These are phyloP conservation scores for Pyrenula massariospora DNA, from an alignment of 495 filamentous ascomycete genomes.

Conservation along the genomic window DNA sequence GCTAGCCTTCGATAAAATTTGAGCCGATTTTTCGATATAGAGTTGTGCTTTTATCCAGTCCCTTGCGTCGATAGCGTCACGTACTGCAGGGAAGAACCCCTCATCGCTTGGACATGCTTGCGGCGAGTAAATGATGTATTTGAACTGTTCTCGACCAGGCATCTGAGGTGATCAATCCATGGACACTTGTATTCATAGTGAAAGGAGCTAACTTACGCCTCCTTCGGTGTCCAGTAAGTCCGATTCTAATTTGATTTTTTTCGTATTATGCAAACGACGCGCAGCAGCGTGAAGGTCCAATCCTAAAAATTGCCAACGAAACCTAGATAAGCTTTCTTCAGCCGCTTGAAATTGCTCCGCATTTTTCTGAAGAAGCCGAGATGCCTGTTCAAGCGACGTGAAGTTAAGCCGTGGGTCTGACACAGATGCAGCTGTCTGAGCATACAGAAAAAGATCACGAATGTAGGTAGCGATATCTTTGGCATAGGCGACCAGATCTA, in stretches of 20 bases:
- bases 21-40: slow-evolving; percentile 61
- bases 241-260: slow-evolving; percentile 71
- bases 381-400: background rate
- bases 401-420: background rate
- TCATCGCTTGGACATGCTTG: slow-evolving; percentile 66
- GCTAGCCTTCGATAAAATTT: slow-evolving; percentile 54
- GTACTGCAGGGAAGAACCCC: slow-evolving; percentile 72
- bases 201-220: slow-evolving; percentile 43
- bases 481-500: slow-evolving; percentile 71
- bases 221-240: slow-evolving; percentile 68
- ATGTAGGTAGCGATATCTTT: slow-evolving; percentile 47
- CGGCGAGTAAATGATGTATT: slow-evolving; percentile 83
- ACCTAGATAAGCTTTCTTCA: background rate
- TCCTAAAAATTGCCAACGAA: background rate
- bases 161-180: slow-evolving; percentile 34
- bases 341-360: background rate
- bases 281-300: background rate
- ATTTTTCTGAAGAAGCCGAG: background rate
- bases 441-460: slow-evolving; percentile 44
- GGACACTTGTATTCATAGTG: background rate
- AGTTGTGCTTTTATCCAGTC: slow-evolving; percentile 61
- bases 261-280: slow-evolving; percentile 40
- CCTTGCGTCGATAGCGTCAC: slow-evolving; percentile 62
- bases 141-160: slow-evolving; percentile 85
- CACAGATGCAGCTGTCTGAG: slow-evolving; percentile 9